Evolutionary conservation across 2,329 filamentous ascomycete species (phyloP).

Genomic region (Stemphylium vesicarium): DNA sequence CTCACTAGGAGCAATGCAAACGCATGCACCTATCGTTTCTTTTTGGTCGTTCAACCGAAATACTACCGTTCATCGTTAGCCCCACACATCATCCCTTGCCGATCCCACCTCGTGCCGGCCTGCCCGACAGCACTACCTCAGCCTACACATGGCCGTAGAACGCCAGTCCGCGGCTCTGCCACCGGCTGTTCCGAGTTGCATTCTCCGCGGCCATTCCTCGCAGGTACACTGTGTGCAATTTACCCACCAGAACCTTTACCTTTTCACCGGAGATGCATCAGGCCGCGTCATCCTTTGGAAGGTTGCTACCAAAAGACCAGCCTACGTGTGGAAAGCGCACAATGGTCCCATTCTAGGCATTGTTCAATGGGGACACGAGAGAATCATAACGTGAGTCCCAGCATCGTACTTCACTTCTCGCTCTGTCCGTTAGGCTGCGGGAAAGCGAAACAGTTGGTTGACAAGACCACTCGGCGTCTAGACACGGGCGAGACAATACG

Average conservation of each 20-base stretch:
- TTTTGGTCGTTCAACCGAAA: background rate
- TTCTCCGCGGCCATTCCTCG: conserved; percentile 84
- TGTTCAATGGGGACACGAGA: conserved; percentile 72
- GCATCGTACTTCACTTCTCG: background rate
- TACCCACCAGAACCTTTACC: conserved; percentile 72
- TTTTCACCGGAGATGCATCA: conserved; percentile 87
- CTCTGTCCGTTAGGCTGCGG: too few species aligned
- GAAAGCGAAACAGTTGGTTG: background rate
- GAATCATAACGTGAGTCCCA: conserved; percentile 77
- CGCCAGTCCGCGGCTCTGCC: conserved; percentile 44
- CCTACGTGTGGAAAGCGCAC: conserved; percentile 88
- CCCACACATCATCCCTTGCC: conserved; percentile 22
- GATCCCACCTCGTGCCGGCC: conserved; percentile 40
- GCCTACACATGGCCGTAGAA: conserved; percentile 36
- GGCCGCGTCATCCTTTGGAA: conserved; percentile 91
- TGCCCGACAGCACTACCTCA: conserved; percentile 36
- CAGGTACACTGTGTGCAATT: conserved; percentile 81
- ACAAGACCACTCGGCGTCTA: conserved; percentile 47
- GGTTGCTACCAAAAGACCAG: conserved; percentile 77
- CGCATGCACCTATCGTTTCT: conserved; percentile 4
- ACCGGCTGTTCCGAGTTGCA: conserved; percentile 66
- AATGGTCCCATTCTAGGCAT: conserved; percentile 77
- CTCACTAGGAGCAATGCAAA: background rate
- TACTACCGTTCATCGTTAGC: conserved; percentile 11
- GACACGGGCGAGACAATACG: conserved; percentile 88